phyloP scores from a whole-genome alignment of 192 early-diverging fungal species.

The Coemansia sp. region DNA sequence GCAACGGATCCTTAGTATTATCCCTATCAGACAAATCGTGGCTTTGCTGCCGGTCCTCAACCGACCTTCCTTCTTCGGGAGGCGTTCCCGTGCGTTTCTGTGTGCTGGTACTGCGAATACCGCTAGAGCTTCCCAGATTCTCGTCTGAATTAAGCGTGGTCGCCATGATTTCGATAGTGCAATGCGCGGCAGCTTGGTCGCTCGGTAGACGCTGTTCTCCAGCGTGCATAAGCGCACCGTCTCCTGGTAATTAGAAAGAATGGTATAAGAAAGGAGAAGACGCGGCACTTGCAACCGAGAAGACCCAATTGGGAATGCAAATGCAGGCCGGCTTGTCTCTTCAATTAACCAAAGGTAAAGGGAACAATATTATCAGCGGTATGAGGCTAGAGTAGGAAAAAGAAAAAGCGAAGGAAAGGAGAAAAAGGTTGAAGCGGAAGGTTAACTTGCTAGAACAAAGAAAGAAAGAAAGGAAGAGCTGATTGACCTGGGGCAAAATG shows the following conservation, averaged over 20 bases:
- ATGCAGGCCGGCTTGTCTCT: not conserved
- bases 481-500: not conserved
- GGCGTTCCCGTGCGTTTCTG: not conserved
- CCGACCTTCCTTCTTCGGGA: not conserved
- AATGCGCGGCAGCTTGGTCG: constrained; percentile 22
- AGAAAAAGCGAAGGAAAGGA: not conserved
- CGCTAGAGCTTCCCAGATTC: constrained; percentile 11
- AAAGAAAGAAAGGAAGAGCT: not conserved
- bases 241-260: not conserved
- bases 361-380: not conserved
- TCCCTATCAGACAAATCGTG: not conserved
- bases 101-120: constrained; percentile 9
- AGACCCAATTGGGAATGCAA: not conserved
- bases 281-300: not conserved
- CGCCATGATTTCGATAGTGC: constrained; percentile 42
- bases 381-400: not conserved
- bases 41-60: not conserved
- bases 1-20: not conserved
- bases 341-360: not conserved
- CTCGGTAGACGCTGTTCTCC: constrained; percentile 1
- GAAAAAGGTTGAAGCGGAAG: not conserved
- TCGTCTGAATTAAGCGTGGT: constrained; percentile 6
- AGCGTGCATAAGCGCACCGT: constrained; percentile 26
- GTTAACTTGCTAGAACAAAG: not conserved
- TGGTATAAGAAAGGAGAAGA: not conserved